These are phyloP conservation scores for Exophiala lecanii-corni DNA, from an alignment of 2,329 filamentous ascomycete genomes.

Conservation along the genomic window DNA sequence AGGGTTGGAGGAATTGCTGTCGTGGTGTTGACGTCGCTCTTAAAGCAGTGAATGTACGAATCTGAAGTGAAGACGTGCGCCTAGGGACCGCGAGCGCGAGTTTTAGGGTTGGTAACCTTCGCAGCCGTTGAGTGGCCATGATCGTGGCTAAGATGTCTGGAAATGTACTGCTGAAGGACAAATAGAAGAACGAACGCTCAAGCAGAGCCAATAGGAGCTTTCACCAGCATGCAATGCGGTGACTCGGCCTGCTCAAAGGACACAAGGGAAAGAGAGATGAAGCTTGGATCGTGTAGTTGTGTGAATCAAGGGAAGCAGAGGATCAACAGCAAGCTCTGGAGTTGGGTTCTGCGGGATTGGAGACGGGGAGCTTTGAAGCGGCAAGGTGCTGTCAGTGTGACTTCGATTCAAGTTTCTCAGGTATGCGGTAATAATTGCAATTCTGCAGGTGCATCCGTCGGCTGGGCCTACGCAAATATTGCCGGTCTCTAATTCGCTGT, in stretches of 20 bases:
- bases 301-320: neutral
- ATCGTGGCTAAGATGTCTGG: constrained; percentile 2
- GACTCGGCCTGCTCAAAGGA: constrained; percentile 10
- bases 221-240: constrained; percentile 18
- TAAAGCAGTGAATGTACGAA: constrained; percentile 21
- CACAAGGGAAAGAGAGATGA: constrained; percentile 4
- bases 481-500: no score
- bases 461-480: neutral
- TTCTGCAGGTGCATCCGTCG: neutral
- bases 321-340: neutral
- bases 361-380: neutral
- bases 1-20: constrained; percentile 8
- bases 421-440: neutral
- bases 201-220: constrained; percentile 17
- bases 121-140: constrained; percentile 24
- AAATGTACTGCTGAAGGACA: neutral
- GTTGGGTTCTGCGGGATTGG: no score
- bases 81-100: constrained; percentile 19
- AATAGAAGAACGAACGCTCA: constrained; percentile 12
- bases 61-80: constrained; percentile 10
- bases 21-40: constrained; percentile 13
- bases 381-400: neutral
- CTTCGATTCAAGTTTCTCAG: no score
- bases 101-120: constrained; percentile 21
- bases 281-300: neutral